A percentile compares a stretch with the other conserved stretches of the same genome.
Evolutionary conservation across 768 basidiomycete genomes (phyloP).

Genomic region (Suillus sp.): DNA sequence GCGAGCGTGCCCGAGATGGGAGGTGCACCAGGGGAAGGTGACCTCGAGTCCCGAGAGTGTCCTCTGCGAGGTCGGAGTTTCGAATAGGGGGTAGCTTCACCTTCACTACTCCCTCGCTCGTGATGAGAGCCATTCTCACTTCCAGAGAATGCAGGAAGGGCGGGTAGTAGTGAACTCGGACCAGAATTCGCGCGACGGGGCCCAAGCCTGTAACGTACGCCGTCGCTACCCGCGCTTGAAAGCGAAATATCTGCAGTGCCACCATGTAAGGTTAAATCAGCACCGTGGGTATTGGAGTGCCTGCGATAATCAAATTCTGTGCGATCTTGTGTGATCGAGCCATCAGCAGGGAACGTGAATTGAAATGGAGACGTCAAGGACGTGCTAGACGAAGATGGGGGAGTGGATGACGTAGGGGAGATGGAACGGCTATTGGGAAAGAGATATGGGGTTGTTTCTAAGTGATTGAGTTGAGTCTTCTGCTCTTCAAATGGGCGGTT

Average conservation of each 20-base stretch:
- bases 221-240: slow-evolving; percentile 51
- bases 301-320: slow-evolving; percentile 69
- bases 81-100: slow-evolving; percentile 48
- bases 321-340: slow-evolving; percentile 53
- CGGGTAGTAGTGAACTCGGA: slow-evolving; percentile 48
- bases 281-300: slow-evolving; percentile 49
- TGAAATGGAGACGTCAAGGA: slow-evolving; percentile 68
- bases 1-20: slow-evolving; percentile 79
- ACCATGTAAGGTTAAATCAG: slow-evolving; percentile 72
- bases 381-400: slow-evolving; percentile 58
- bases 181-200: slow-evolving; percentile 49
- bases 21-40: slow-evolving; percentile 48
- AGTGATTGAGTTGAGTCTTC: slow-evolving; percentile 50
- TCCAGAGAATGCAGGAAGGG: slow-evolving; percentile 49
- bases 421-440: slow-evolving; percentile 71
- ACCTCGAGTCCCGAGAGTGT: slow-evolving; percentile 47
- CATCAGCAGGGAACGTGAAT: slow-evolving; percentile 61
- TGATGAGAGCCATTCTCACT: slow-evolving; percentile 54
- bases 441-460: slow-evolving; percentile 59
- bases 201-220: slow-evolving; percentile 61
- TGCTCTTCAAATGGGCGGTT: slow-evolving; percentile 57
- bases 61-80: slow-evolving; percentile 53
- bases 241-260: slow-evolving; percentile 74
- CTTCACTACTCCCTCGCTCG: slow-evolving; percentile 59
- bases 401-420: slow-evolving; percentile 67